Percentiles rank a stretch among this genome's conserved stretches.
phyloP scores from a whole-genome alignment of 768 basidiomycete genomes.

The Clavulina sp. region DNA sequence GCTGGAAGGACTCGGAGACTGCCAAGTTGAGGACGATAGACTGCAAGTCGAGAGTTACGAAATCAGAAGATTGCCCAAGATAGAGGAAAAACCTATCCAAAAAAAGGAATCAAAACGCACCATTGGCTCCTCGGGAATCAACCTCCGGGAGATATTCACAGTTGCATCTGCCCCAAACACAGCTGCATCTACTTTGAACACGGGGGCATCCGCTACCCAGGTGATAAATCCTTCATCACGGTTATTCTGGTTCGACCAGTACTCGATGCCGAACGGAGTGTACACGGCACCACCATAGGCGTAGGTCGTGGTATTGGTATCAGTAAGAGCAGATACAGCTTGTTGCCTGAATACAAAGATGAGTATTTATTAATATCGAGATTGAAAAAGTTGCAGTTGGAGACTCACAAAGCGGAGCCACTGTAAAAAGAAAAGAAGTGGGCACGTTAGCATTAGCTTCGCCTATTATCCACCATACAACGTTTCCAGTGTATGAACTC shows the following conservation, averaged over 20 bases:
- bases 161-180: constrained; percentile 16
- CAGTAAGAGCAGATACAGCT: constrained; percentile 47
- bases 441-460: too few species aligned
- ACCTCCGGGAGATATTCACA: constrained; percentile 17
- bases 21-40: constrained; percentile 10
- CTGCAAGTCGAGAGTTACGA: too few species aligned
- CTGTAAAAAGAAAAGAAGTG: too few species aligned
- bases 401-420: not conserved
- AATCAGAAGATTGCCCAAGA: constrained; percentile 11
- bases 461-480: too few species aligned
- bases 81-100: not conserved
- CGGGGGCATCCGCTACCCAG: constrained; percentile 17
- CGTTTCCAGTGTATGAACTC: too few species aligned
- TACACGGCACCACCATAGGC: constrained; percentile 29
- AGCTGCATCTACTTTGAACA: constrained; percentile 17
- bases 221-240: constrained; percentile 17
- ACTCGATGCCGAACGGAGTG: constrained; percentile 23
- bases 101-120: constrained; percentile 1
- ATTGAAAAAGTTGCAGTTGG: not conserved
- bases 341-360: constrained; percentile 30
- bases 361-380: not conserved
- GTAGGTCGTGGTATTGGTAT: constrained; percentile 29
- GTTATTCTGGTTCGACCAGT: constrained; percentile 18
- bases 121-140: constrained; percentile 25
- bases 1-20: constrained; percentile 42